Evolutionary conservation across 345 rosid genomes (phyloP).

Genomic region (Camelina neglecta): DNA sequence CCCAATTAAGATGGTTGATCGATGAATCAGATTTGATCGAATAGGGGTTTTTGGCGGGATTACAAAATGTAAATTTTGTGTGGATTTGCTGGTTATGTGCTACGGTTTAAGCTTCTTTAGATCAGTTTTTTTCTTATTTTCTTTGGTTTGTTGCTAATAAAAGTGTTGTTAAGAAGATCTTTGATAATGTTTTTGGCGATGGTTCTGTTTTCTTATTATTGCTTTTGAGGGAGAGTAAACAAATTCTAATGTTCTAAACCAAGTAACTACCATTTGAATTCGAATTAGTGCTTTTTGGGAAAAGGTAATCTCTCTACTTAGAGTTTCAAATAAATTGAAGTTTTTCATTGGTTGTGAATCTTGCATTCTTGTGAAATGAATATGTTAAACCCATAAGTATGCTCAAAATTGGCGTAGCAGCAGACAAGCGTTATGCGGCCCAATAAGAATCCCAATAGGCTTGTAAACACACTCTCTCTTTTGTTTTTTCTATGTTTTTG

Average conservation of each 20-base stretch:
- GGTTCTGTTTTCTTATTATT: neutral
- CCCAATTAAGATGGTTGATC: slow-evolving; percentile 4
- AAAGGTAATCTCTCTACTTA: no score
- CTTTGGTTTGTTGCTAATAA: neutral
- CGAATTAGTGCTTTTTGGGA: no score
- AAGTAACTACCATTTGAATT: no score
- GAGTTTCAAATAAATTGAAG: neutral
- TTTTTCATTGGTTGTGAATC: neutral
- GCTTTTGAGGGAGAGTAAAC: neutral
- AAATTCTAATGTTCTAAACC: neutral
- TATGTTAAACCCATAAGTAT: neutral
- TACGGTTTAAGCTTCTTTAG: no score
- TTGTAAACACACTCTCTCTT: neutral
- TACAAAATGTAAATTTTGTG: no score
- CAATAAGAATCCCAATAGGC: neutral
- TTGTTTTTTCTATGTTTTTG: neutral
- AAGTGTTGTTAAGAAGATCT: neutral
- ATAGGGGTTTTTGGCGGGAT: no score
- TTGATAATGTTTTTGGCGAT: neutral
- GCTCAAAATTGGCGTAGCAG: slow-evolving; percentile 1
- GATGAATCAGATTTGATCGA: no score
- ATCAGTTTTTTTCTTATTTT: no score
- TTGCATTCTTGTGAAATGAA: neutral
- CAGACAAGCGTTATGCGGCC: slow-evolving; percentile 18
- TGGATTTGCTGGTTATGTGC: no score